These are phyloP conservation scores for Macrophomina pseudophaseolina DNA, from an alignment of 2,329 filamentous ascomycete species.

Conservation along the genomic window DNA sequence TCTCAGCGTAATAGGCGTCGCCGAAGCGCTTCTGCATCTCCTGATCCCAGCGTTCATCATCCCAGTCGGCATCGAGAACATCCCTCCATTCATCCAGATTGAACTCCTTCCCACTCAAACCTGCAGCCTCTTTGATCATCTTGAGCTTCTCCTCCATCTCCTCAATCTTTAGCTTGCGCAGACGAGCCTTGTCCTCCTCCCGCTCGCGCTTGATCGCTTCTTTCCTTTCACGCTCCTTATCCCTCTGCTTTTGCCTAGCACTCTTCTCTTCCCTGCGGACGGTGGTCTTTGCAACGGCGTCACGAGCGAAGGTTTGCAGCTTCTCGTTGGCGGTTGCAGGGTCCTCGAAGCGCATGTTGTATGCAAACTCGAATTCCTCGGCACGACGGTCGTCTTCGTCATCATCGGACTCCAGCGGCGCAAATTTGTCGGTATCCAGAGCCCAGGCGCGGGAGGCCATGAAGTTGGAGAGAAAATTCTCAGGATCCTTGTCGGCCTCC, in stretches of 20 bases:
- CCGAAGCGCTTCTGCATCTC: conserved; percentile 90
- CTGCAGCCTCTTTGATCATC: conserved; percentile 88
- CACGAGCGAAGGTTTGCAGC: conserved; percentile 86
- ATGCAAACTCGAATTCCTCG: conserved; percentile 88
- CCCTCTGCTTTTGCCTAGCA: conserved; percentile 76
- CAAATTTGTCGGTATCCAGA: conserved; percentile 67
- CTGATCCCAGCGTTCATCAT: conserved; percentile 85
- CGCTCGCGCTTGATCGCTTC: conserved; percentile 78
- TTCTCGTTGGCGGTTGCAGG: conserved; percentile 86
- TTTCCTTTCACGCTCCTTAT: conserved; percentile 76
- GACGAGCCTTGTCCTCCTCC: conserved; percentile 78
- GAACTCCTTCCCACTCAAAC: conserved; percentile 69
- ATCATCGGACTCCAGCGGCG: conserved; percentile 91
- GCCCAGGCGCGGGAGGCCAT: conserved; percentile 92
- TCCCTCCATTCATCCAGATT: conserved; percentile 81
- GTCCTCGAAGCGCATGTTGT: conserved; percentile 96
- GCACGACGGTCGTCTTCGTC: conserved; percentile 75
- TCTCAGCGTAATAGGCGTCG: conserved; percentile 83
- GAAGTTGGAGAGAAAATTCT: conserved; percentile 93
- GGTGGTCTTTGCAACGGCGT: conserved; percentile 78
- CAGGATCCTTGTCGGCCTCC: conserved; percentile 84
- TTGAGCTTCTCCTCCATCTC: conserved; percentile 86
- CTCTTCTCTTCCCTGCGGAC: conserved; percentile 84
- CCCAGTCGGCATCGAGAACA: conserved; percentile 86
- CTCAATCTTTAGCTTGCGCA: conserved; percentile 88